Percentiles rank a stretch among this genome's conserved stretches.
Evolutionary conservation across 352 stramenopile genomes (phyloP).

Genomic region (Phytophthora europaea): DNA sequence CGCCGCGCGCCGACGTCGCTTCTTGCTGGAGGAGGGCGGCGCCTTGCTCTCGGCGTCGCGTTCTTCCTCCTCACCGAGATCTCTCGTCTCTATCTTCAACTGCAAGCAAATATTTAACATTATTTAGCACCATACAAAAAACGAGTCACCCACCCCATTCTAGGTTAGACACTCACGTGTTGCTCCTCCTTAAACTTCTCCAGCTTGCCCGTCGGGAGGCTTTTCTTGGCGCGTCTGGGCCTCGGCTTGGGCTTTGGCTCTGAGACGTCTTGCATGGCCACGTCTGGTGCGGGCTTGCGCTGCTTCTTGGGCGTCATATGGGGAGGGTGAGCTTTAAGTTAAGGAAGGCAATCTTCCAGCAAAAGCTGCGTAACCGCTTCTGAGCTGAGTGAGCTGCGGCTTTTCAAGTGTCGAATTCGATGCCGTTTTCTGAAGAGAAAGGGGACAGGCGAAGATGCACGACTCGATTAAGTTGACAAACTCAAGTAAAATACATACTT

Average conservation of each 20-base stretch:
- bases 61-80: conserved; percentile 29
- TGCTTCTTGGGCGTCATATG: conserved; percentile 26
- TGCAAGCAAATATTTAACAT: conserved; percentile 25
- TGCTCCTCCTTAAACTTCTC: conserved; percentile 71
- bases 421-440: conserved; percentile 5
- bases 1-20: conserved; percentile 71
- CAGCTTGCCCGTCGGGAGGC: conserved; percentile 8
- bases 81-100: conserved; percentile 69
- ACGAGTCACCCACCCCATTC: background rate
- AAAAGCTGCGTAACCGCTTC: conserved; percentile 4
- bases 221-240: conserved; percentile 15
- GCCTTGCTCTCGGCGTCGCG: conserved; percentile 32
- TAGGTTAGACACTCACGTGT: conserved; percentile 39
- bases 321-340: background rate
- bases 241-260: conserved; percentile 7
- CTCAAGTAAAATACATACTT: background rate
- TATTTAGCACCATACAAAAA: conserved; percentile 6
- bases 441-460: background rate
- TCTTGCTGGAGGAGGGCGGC: conserved; percentile 66
- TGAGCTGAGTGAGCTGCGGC: background rate
- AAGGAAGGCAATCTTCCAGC: background rate
- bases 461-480: background rate
- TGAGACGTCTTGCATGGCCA: conserved; percentile 29
- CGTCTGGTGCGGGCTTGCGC: conserved; percentile 17
- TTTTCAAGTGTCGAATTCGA: conserved; percentile 3